These are phyloP conservation scores for Hanseniaspora guilliermondii DNA, from an alignment of 805 yeast species.

Conservation along the genomic window DNA sequence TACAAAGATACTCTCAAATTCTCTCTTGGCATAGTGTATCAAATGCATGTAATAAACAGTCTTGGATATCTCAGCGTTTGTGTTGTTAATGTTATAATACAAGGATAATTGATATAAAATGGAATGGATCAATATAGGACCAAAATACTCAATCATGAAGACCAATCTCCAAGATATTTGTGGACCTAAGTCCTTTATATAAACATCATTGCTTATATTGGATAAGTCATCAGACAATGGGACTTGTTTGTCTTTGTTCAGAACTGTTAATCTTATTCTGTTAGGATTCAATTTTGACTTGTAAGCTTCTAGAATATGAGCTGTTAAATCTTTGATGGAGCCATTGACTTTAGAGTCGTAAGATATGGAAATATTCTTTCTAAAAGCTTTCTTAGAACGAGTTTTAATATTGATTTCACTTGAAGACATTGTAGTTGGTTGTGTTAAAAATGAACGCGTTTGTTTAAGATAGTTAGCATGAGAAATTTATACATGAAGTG, in stretches of 20 bases:
- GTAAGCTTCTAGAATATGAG: constrained; percentile 25
- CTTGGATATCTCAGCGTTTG: constrained; percentile 22
- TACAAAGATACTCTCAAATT: constrained; percentile 69
- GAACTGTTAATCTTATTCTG: constrained; percentile 45
- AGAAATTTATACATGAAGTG: too few relatives aligned
- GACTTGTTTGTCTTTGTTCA: constrained; percentile 26
- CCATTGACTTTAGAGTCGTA: not conserved
- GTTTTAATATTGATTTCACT: constrained; percentile 38
- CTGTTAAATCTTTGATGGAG: constrained; percentile 18
- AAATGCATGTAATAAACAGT: constrained; percentile 37
- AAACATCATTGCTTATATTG: constrained; percentile 29
- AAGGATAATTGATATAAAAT: constrained; percentile 35
- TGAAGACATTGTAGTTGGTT: constrained; percentile 10
- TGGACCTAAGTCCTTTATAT: constrained; percentile 81
- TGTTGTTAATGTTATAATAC: not conserved
- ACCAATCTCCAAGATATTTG: constrained; percentile 89
- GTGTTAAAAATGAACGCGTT: too few relatives aligned
- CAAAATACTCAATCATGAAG: constrained; percentile 76
- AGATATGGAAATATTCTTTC: not conserved
- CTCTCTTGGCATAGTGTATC: constrained; percentile 78
- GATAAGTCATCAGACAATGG: constrained; percentile 29
- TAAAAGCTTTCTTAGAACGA: constrained; percentile 37
- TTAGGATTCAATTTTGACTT: constrained; percentile 34
- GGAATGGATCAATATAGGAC: constrained; percentile 76
- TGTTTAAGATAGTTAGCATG: too few relatives aligned